phyloP scores from a whole-genome alignment of 306 rosid genomes.

The Gynostemma pentaphyllum region DNA sequence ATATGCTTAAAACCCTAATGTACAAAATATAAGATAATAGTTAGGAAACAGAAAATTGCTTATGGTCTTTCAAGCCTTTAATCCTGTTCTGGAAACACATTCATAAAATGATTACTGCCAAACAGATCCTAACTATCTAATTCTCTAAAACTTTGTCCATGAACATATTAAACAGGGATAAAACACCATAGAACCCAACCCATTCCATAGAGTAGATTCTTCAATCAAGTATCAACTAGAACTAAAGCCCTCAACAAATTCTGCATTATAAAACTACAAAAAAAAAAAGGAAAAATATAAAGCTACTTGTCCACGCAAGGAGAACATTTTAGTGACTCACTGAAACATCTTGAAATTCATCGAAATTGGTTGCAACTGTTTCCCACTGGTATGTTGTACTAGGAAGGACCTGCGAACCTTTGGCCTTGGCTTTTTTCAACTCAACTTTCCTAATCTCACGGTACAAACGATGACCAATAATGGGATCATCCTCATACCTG shows the following conservation, averaged over 20 bases:
- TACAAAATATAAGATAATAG: neutral
- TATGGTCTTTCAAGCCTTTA: neutral
- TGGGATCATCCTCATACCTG: conserved; percentile 96
- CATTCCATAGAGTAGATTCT: neutral
- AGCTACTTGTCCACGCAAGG: conserved; percentile 9
- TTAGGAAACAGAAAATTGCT: neutral
- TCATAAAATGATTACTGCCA: neutral
- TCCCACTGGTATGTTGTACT: conserved; percentile 71
- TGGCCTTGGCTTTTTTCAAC: conserved; percentile 57
- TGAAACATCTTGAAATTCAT: conserved; percentile 81
- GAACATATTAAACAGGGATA: neutral
- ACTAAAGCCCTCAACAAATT: neutral
- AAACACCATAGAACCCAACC: neutral
- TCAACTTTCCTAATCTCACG: conserved; percentile 84
- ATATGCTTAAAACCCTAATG: neutral
- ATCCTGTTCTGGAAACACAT: neutral
- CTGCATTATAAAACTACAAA: neutral
- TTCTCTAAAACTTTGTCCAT: neutral
- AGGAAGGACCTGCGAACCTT: conserved; percentile 67
- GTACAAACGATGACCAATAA: conserved; percentile 81
- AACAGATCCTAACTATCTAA: neutral
- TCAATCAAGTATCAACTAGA: neutral
- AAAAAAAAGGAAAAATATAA: neutral
- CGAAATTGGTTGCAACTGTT: conserved; percentile 82
- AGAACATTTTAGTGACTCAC: conserved; percentile 43